Percentiles rank a stretch among this genome's conserved stretches.
Conservation (phyloP, 2,329 filamentous ascomycete genomes). For the Gremmenia infestans region DNA sequence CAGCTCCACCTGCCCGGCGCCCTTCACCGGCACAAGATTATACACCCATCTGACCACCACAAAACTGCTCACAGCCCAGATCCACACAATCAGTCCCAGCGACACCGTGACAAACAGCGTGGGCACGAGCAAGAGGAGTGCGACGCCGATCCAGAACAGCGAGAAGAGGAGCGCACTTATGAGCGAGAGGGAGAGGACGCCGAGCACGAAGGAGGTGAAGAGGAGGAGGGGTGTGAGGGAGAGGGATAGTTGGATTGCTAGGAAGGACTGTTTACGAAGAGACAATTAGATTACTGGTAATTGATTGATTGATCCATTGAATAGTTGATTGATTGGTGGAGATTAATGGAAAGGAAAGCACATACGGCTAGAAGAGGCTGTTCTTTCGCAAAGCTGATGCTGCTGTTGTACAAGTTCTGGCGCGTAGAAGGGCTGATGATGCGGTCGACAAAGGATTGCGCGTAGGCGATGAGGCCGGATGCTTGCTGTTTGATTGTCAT, state of each 20-base stretch:
- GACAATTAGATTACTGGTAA: constrained; percentile 4
- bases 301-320: not conserved
- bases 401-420: constrained; percentile 48
- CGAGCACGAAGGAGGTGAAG: constrained; percentile 62
- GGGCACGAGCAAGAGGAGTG: constrained; percentile 63
- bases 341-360: constrained; percentile 5
- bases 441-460: constrained; percentile 37
- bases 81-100: constrained; percentile 60
- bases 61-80: constrained; percentile 61
- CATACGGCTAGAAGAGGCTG: constrained; percentile 68
- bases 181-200: constrained; percentile 57
- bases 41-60: constrained; percentile 44
- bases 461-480: constrained; percentile 16
- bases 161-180: constrained; percentile 59
- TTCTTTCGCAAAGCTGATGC: constrained; percentile 51
- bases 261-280: constrained; percentile 52
- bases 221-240: constrained; percentile 62
- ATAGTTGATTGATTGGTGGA: not conserved
- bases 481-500: constrained; percentile 20
- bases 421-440: constrained; percentile 58
- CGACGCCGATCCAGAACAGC: constrained; percentile 62
- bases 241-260: constrained; percentile 59
- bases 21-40: constrained; percentile 24
- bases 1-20: constrained; percentile 15
- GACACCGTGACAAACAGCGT: constrained; percentile 61